Conservation (phyloP, 2,329 filamentous ascomycete genomes). For the Neocucurbitaria cava region DNA sequence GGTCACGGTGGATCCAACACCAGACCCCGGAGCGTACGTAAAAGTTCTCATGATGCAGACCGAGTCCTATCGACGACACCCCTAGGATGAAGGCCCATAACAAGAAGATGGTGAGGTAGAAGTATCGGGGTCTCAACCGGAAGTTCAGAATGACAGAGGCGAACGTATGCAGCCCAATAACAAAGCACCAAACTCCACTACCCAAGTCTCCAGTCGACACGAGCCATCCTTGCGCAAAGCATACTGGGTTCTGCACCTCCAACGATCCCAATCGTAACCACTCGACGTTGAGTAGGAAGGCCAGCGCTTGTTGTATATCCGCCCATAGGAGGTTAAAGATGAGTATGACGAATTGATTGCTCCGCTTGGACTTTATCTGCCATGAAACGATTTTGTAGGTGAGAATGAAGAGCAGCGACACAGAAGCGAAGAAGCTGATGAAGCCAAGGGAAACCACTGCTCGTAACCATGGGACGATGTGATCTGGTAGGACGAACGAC, state of each 20-base stretch:
- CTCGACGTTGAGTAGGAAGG: conserved; percentile 68
- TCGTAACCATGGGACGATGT: conserved; percentile 52
- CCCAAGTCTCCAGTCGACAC: conserved; percentile 71
- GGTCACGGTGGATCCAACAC: conserved; percentile 69
- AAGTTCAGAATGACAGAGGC: conserved; percentile 65
- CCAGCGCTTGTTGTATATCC: conserved; percentile 70
- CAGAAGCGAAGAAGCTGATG: conserved; percentile 55
- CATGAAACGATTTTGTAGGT: conserved; percentile 55
- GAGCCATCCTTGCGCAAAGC: conserved; percentile 72
- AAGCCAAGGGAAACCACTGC: conserved; percentile 56
- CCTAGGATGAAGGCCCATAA: conserved; percentile 68
- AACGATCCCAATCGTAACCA: conserved; percentile 65
- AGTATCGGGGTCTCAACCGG: conserved; percentile 57
- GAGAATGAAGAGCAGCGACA: conserved; percentile 53
- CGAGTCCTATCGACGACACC: conserved; percentile 61
- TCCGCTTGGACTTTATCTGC: conserved; percentile 44
- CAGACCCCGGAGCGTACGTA: conserved; percentile 72
- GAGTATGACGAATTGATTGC: conserved; percentile 72
- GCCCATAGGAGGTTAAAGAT: conserved; percentile 74
- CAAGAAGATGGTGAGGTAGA: conserved; percentile 58
- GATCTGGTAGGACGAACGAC: conserved; percentile 42
- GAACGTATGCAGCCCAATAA: conserved; percentile 72
- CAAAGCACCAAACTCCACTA: conserved; percentile 70
- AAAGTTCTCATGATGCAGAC: conserved; percentile 53
- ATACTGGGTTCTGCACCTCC: conserved; percentile 61